phyloP scores from a whole-genome alignment of 192 early-diverging fungal genomes.

The Backusella mclennaniae region DNA sequence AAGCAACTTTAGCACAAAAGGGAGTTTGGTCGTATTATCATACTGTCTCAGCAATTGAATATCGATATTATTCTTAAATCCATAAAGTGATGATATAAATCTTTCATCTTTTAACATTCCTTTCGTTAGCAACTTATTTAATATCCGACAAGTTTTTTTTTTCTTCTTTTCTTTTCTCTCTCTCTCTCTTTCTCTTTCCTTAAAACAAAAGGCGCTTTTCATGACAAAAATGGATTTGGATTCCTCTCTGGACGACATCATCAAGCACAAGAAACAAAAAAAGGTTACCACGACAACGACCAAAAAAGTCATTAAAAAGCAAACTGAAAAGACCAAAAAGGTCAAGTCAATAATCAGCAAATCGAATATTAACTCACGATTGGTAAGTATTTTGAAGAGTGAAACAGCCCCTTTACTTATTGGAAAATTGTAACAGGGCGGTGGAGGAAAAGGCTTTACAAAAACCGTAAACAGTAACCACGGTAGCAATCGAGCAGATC shows the following conservation, averaged over 20 bases:
- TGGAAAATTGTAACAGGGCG: neutral
- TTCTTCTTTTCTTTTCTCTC: neutral
- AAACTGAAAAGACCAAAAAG: neutral
- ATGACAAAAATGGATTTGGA: conserved; percentile 37
- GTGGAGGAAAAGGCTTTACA: neutral
- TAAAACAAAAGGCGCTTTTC: neutral
- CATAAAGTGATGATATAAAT: too few species aligned
- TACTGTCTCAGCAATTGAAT: too few species aligned
- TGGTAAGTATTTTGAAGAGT: neutral
- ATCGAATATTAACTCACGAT: conserved; percentile 3
- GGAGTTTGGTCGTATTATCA: too few species aligned
- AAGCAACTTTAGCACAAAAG: too few species aligned
- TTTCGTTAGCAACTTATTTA: too few species aligned
- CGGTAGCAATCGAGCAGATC: neutral
- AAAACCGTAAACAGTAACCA: neutral
- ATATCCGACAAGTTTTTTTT: too few species aligned
- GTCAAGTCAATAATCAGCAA: neutral
- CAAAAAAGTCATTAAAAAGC: neutral
- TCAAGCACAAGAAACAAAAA: conserved; percentile 23
- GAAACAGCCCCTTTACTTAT: neutral
- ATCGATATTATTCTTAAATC: too few species aligned
- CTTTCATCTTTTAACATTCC: too few species aligned
- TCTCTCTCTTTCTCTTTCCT: neutral
- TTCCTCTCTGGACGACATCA: conserved; percentile 41
- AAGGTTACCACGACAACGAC: neutral